A percentile compares a stretch with the other conserved stretches of the same genome.
Conservation (phyloP, 306 rosid genomes). For the Cicer bijugum region DNA sequence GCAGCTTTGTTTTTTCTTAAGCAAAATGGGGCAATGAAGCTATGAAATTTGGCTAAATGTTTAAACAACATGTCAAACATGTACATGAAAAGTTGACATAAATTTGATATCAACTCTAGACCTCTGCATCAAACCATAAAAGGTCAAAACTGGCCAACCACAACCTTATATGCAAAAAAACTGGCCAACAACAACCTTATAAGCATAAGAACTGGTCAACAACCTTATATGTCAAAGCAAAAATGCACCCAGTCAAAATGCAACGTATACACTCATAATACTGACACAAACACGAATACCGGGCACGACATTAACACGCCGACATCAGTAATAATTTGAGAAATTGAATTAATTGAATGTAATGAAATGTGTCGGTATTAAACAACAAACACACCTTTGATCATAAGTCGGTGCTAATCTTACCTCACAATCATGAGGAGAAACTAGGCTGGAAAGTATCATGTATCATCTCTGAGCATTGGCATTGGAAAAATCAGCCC, state of each 20-base stretch:
- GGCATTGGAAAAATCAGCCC: constrained; percentile 63
- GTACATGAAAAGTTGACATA: constrained; percentile 9
- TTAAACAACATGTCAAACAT: constrained; percentile 5
- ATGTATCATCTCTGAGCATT: constrained; percentile 52
- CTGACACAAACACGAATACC: too few relatives aligned
- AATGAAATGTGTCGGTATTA: too few relatives aligned
- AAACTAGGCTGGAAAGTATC: constrained; percentile 68
- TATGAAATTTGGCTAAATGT: not conserved
- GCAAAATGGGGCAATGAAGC: not conserved
- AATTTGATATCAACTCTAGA: constrained; percentile 52
- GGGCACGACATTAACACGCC: too few relatives aligned
- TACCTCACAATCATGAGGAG: constrained; percentile 68
- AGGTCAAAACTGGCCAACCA: not conserved
- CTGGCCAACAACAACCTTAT: too few relatives aligned
- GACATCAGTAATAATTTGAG: too few relatives aligned
- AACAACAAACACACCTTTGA: too few relatives aligned
- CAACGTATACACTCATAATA: too few relatives aligned
- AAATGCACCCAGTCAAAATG: constrained; percentile 2
- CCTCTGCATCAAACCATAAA: constrained; percentile 59
- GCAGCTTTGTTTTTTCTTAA: too few relatives aligned
- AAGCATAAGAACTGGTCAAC: constrained; percentile 8
- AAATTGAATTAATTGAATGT: too few relatives aligned
- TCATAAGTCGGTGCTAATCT: constrained; percentile 5
- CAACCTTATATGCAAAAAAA: not conserved
- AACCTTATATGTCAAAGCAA: constrained; percentile 58